Base-by-base conservation (phyloP, 305 asterid genomes). In the Fraxinus sp. region DNA sequence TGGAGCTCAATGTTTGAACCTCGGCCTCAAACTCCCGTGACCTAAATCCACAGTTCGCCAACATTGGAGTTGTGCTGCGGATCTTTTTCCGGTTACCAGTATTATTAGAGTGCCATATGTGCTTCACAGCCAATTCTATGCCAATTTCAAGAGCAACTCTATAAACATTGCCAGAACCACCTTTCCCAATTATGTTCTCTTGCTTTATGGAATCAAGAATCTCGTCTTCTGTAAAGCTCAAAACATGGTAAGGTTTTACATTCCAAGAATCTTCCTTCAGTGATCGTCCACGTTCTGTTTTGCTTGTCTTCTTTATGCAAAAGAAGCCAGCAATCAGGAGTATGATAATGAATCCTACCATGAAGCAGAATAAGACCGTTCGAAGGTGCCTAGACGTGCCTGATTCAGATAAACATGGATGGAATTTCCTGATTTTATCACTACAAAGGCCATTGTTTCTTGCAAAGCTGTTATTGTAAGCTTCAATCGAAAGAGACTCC, bases 361-460 rank as follows among this genome's bases (percentile, higher is more conserved):
- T 6, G 30, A 93, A 87, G 86, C 90, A 90, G 68, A 90, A 70
- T 57, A 96, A 70, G 52, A 91, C 83, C 30, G 79, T 72, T 13
- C 86, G 86, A n/a, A 89, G 86, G 80, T 87, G 87, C 20, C 73
- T 46, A 0, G 95, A 82, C 80, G 52, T 77, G 52, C 84, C 55
- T 16, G 93, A 78, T 22, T 71, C 77, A 0, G 78, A 74, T 7
- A 91, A 88, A 71, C 99, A 96, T 8, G 87, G 85, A 33, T 82
- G 87, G 85, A 92, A 92, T 64, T 86, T 84, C 82, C 78, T 84
- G 72, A 90, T 78, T 11, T 82, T 85, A 79, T 88, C 93, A 43
- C 97, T 89, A 89, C 99, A 96, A 20, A 96, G 94, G 36, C 88
- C 97, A 11, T 14, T 36, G 66, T 96, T 96, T 39, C 98, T 97